These are phyloP conservation scores for Ustilago crameri DNA, from an alignment of 1,284 basidiomycete species.

Conservation along the genomic window DNA sequence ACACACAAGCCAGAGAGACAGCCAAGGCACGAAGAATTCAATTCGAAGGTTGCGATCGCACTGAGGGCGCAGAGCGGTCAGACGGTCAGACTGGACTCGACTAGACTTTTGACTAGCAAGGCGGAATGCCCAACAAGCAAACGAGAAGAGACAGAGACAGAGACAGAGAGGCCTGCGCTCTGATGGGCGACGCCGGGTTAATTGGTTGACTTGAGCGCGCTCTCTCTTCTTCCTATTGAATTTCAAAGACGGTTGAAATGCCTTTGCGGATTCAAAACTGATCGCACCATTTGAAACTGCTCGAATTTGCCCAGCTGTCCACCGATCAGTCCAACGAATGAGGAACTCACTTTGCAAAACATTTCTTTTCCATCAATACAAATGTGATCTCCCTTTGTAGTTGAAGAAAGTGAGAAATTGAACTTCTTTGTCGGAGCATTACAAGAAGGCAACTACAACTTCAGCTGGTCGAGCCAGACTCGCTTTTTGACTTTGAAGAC, in stretches of 20 bases:
- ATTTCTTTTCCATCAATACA: not conserved
- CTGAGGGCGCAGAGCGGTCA: constrained; percentile 1
- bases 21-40: constrained; percentile 9
- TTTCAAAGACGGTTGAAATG: not conserved
- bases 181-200: constrained; percentile 2
- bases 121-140: not conserved
- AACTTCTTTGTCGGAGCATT: too few species aligned
- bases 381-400: not conserved
- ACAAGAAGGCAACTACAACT: too few species aligned
- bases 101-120: not conserved
- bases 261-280: not conserved
- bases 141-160: too few species aligned
- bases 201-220: not conserved
- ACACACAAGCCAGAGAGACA: constrained; percentile 10
- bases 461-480: too few species aligned
- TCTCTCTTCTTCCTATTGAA: not conserved
- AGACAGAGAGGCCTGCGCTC: too few species aligned
- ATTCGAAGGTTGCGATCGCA: constrained; percentile 20
- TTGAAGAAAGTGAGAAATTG: too few species aligned
- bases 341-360: not conserved
- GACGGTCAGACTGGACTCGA: not conserved
- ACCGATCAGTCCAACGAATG: constrained; percentile 23
- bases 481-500: too few species aligned
- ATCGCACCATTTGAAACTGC: constrained; percentile 3
- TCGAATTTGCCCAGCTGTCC: not conserved